Evolutionary conservation across 805 yeast genomes (phyloP).

Genomic region (Sugiyamaella smithiae): DNA sequence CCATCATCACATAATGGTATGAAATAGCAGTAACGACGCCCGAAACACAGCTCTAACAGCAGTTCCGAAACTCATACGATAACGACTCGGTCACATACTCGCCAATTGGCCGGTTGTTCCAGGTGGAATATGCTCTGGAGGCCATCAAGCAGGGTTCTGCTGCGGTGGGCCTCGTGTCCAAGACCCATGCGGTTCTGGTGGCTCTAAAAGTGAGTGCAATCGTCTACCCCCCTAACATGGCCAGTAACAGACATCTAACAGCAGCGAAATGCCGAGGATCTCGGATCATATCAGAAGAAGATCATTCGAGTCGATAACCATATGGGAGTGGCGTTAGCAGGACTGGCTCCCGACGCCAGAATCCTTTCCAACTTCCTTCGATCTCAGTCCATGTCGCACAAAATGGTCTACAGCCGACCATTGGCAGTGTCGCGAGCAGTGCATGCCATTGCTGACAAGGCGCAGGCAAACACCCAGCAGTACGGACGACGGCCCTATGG

Average conservation of each 20-base stretch:
- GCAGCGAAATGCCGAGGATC: conserved; percentile 88
- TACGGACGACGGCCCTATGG: conserved; percentile 98
- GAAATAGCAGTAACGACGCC: neutral
- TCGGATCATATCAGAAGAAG: conserved; percentile 95
- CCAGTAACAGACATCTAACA: neutral
- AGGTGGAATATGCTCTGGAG: conserved; percentile 83
- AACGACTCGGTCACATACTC: conserved; percentile 98
- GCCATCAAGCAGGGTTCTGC: conserved; percentile 99
- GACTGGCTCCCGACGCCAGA: conserved; percentile 97
- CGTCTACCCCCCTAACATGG: neutral
- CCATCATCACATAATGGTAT: conserved; percentile 5
- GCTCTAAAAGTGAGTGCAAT: conserved; percentile 60
- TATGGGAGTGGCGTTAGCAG: conserved; percentile 93
- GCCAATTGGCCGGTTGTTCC: conserved; percentile 89
- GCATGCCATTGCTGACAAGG: conserved; percentile 86
- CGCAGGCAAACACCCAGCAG: conserved; percentile 93
- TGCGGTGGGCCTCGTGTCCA: conserved; percentile 88
- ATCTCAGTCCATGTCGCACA: conserved; percentile 86
- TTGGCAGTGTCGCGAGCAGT: conserved; percentile 82
- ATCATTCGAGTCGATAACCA: conserved; percentile 89
- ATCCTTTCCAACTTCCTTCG: conserved; percentile 85
- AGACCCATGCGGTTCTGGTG: conserved; percentile 83
- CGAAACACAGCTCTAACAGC: neutral
- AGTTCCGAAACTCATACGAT: conserved; percentile 97
- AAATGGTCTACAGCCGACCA: conserved; percentile 81